Evolutionary conservation across 768 basidiomycete genomes (phyloP).

Genomic region (Amanita phalloides): DNA sequence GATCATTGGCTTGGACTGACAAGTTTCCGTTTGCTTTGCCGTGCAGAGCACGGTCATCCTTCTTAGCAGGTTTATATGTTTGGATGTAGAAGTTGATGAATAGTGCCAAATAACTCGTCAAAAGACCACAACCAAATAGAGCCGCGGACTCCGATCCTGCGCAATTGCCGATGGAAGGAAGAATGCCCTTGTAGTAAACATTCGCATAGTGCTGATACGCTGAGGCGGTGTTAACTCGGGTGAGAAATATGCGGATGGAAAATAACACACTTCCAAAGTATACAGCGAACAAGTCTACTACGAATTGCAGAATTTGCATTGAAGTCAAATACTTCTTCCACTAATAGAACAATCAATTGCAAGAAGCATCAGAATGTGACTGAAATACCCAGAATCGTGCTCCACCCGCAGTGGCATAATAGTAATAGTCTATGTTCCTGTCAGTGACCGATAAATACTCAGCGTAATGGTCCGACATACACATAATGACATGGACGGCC

Average conservation of each 20-base stretch:
- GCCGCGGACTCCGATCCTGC: constrained; percentile 86
- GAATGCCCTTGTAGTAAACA: constrained; percentile 41
- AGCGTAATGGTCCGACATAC: constrained; percentile 35
- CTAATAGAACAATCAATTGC: constrained; percentile 25
- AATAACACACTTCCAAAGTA: constrained; percentile 86
- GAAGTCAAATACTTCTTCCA: constrained; percentile 98
- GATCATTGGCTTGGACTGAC: constrained; percentile 10
- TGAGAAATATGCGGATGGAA: not conserved
- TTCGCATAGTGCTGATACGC: constrained; percentile 79
- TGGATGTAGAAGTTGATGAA: constrained; percentile 95
- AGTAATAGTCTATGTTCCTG: constrained; percentile 80
- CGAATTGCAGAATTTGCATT: constrained; percentile 95
- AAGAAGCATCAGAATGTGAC: not conserved
- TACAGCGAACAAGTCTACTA: constrained; percentile 83
- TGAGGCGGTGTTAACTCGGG: constrained; percentile 10
- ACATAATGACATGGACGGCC: constrained; percentile 95
- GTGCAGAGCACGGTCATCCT: constrained; percentile 34
- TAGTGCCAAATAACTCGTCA: constrained; percentile 85
- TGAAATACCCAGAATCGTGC: constrained; percentile 82
- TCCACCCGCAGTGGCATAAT: constrained; percentile 96
- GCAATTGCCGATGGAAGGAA: constrained; percentile 76
- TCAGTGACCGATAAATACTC: not conserved
- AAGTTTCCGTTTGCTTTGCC: constrained; percentile 26
- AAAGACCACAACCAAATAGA: constrained; percentile 76
- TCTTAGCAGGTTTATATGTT: constrained; percentile 57